Evolutionary conservation across 2,329 filamentous ascomycete genomes (phyloP).

Genomic region (Mycosphaerella arachidis): DNA sequence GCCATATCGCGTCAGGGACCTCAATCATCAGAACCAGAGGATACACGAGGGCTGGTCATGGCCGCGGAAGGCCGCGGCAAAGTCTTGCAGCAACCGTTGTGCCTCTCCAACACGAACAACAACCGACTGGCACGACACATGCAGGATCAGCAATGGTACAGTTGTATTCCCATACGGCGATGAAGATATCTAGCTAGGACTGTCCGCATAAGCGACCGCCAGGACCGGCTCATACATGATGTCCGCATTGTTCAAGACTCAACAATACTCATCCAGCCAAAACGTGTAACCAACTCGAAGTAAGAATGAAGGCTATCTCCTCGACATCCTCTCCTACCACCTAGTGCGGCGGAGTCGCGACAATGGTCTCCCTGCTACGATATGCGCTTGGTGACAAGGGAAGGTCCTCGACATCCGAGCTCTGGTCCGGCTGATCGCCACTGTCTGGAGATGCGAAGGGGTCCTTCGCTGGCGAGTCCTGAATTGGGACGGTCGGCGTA

Average conservation of each 20-base stretch:
- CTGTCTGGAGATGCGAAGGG: neutral
- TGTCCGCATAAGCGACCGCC: neutral
- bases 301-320: neutral
- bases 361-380: neutral
- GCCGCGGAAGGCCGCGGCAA: no score
- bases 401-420: neutral
- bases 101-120: no score
- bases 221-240: neutral
- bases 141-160: neutral
- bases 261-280: neutral
- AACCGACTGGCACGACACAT: neutral
- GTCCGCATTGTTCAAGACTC: neutral
- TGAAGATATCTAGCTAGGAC: neutral
- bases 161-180: neutral
- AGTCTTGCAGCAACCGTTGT: no score
- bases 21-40: no score
- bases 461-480: neutral
- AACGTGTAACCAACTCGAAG: neutral
- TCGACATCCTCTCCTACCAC: neutral
- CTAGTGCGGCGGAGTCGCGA: neutral
- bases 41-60: no score
- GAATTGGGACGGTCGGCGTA: neutral
- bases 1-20: no score
- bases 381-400: neutral
- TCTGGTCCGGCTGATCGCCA: neutral